These are phyloP conservation scores for Saussurea involucrata DNA, from an alignment of 129 eudicot species.

Conservation along the genomic window DNA sequence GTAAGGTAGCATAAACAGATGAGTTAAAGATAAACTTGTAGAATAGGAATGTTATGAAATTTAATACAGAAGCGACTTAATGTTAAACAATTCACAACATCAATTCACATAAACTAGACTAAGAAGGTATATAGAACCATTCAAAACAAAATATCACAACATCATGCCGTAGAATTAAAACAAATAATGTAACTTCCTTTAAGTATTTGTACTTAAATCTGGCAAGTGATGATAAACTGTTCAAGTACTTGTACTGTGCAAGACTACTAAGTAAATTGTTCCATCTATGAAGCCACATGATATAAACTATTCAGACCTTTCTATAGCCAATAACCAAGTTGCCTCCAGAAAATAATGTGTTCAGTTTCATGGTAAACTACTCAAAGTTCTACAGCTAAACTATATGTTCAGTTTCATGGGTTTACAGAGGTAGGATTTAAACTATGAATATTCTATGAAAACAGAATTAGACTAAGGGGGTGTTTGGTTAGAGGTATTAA, in stretches of 20 bases:
- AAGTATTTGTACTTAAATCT: background rate
- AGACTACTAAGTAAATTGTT: too few relatives aligned
- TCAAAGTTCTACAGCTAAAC: too few relatives aligned
- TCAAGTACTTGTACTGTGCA: too few relatives aligned
- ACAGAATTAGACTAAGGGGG: too few relatives aligned
- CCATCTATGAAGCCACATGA: too few relatives aligned
- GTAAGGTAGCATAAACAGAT: background rate
- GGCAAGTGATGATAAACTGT: background rate
- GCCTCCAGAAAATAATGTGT: background rate
- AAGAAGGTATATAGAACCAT: background rate
- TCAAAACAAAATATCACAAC: background rate
- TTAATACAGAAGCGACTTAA: background rate
- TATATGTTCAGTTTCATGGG: too few relatives aligned
- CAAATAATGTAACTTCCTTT: background rate
- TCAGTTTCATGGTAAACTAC: too few relatives aligned
- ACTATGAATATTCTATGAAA: too few relatives aligned
- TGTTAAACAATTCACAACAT: background rate
- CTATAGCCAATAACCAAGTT: too few relatives aligned
- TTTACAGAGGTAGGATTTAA: too few relatives aligned
- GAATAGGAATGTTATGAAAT: background rate
- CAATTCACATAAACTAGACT: background rate
- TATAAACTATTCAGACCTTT: too few relatives aligned
- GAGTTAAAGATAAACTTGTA: background rate
- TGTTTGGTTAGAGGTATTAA: too few relatives aligned
- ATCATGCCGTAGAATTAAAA: background rate